Evolutionary conservation across 2,329 filamentous ascomycete species (phyloP).

Genomic region (Diaporthe citrichinensis): DNA sequence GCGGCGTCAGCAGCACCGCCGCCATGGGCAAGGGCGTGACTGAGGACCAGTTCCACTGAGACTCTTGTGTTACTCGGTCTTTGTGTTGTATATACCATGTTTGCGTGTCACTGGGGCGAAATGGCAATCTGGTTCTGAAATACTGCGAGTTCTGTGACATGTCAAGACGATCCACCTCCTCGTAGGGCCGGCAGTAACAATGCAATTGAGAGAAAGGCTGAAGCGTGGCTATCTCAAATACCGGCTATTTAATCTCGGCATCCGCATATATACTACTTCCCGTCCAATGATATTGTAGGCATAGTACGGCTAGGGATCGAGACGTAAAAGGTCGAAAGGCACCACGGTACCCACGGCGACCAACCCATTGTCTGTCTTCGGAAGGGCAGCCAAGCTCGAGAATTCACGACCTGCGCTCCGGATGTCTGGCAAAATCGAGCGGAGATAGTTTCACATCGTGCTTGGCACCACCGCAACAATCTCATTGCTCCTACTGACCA

Average conservation of each 20-base stretch:
- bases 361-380: slow-evolving; percentile 11
- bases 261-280: background rate
- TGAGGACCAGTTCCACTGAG: slow-evolving; percentile 90
- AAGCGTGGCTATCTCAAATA: too few relatives aligned
- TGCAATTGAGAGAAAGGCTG: background rate
- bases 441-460: slow-evolving; percentile 16
- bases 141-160: background rate
- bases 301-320: background rate
- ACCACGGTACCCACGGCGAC: background rate
- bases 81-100: background rate
- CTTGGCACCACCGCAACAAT: background rate
- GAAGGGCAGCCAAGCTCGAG: background rate
- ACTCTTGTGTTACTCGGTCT: background rate
- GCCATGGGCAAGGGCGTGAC: slow-evolving; percentile 99
- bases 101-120: background rate
- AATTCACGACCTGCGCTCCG: background rate
- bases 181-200: too few relatives aligned
- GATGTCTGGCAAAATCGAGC: slow-evolving; percentile 5
- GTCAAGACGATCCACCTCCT: background rate
- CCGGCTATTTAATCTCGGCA: background rate
- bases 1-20: slow-evolving; percentile 90
- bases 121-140: background rate
- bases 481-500: background rate
- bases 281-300: background rate
- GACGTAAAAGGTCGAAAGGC: background rate